Conservation (phyloP, 352 stramenopile species). For the Phytophthora citrophthora region DNA sequence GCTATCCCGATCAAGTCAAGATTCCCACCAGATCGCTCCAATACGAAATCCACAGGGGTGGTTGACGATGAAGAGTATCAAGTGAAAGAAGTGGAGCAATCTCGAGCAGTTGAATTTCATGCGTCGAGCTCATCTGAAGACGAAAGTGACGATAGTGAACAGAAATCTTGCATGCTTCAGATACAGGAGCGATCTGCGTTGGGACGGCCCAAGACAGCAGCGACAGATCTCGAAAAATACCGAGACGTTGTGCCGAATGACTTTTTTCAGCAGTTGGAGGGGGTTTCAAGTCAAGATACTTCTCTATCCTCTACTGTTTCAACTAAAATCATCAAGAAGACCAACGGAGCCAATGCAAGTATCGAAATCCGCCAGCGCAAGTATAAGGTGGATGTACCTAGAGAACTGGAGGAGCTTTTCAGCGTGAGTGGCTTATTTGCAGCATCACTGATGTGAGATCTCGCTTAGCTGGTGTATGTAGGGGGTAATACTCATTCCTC, state of each 20-base stretch:
- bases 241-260: slow-evolving; percentile 56
- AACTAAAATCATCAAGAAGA: slow-evolving; percentile 7
- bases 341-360: neutral
- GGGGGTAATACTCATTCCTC: slow-evolving; percentile 8
- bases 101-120: slow-evolving; percentile 63
- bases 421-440: slow-evolving; percentile 43
- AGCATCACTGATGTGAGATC: slow-evolving; percentile 26
- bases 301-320: neutral
- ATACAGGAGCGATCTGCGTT: slow-evolving; percentile 12
- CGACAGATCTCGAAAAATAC: slow-evolving; percentile 63
- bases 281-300: neutral
- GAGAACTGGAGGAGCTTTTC: slow-evolving; percentile 66
- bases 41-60: slow-evolving; percentile 7
- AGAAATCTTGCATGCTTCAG: slow-evolving; percentile 14
- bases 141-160: slow-evolving; percentile 21
- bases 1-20: neutral
- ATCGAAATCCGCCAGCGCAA: slow-evolving; percentile 6
- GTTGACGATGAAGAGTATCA: slow-evolving; percentile 67
- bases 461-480: slow-evolving; percentile 12
- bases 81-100: slow-evolving; percentile 54
- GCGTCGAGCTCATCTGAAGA: slow-evolving; percentile 64
- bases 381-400: slow-evolving; percentile 51
- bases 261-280: slow-evolving; percentile 56
- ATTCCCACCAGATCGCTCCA: slow-evolving; percentile 5
- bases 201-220: slow-evolving; percentile 58